A percentile compares a stretch with the other conserved stretches of the same genome.
Evolutionary conservation across 2,329 filamentous ascomycete genomes (phyloP).

Genomic region (Ophiostoma sp.): DNA sequence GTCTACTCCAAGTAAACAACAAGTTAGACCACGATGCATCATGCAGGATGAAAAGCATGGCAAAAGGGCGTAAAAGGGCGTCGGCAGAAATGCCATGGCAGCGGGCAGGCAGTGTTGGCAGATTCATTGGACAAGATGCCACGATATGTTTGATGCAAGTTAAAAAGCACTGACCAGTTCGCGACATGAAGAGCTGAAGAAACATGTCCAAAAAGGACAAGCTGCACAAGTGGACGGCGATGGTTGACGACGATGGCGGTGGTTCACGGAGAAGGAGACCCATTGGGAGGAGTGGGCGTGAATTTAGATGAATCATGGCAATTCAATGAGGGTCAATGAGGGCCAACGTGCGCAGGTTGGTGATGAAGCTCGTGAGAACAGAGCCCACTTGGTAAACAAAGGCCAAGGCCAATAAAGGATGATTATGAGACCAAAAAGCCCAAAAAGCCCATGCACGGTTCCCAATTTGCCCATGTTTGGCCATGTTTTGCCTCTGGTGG

Average conservation of each 20-base stretch:
- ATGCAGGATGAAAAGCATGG: background rate
- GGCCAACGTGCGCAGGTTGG: background rate
- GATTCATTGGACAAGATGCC: background rate
- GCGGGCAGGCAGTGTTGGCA: background rate
- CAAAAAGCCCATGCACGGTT: background rate
- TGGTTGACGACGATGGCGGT: background rate
- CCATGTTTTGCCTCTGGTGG: background rate
- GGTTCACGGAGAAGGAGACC: background rate
- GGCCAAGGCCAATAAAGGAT: background rate
- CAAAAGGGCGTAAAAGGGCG: background rate
- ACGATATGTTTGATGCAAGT: background rate
- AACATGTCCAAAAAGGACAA: background rate
- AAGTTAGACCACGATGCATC: background rate
- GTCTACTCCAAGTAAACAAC: background rate
- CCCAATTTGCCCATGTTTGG: background rate
- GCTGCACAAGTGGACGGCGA: background rate
- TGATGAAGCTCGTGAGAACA: background rate
- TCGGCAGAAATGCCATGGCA: background rate
- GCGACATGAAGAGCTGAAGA: background rate
- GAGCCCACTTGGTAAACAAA: background rate
- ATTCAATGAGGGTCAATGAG: background rate
- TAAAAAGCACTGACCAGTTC: background rate
- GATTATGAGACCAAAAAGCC: background rate
- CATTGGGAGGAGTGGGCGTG: background rate
- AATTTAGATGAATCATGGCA: background rate